Evolutionary conservation across 495 filamentous ascomycete species (phyloP).

Genomic region (Aspergillus homomorphus): DNA sequence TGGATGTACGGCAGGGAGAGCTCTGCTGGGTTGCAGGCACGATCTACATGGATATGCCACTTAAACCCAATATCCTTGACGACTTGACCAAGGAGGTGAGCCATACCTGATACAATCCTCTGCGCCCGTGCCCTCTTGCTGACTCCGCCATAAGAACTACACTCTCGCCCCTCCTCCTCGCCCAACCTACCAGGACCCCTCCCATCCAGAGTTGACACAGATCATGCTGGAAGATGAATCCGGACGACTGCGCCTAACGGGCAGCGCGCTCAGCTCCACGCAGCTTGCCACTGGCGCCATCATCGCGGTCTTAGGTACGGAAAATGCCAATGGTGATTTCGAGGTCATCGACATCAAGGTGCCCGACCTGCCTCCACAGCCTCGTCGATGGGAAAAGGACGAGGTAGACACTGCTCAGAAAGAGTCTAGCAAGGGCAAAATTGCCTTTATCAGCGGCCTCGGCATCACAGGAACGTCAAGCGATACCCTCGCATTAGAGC

Average conservation of each 20-base stretch:
- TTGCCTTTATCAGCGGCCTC: conserved; percentile 87
- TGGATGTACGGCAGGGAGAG: conserved; percentile 94
- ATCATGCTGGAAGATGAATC: conserved; percentile 95
- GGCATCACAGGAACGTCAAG: conserved; percentile 71
- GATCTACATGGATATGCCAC: conserved; percentile 92
- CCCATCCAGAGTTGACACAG: conserved; percentile 48
- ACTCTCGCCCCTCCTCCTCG: conserved; percentile 77
- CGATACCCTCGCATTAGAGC: conserved; percentile 67
- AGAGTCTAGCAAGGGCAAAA: conserved; percentile 55
- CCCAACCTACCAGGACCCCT: conserved; percentile 64
- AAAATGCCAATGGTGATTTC: conserved; percentile 87
- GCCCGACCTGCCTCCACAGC: conserved; percentile 79
- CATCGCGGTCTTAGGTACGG: conserved; percentile 86
- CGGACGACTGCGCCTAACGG: conserved; percentile 80
- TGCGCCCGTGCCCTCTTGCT: background rate
- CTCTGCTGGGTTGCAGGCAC: conserved; percentile 95
- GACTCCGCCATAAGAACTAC: conserved; percentile 60
- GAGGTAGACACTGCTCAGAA: conserved; percentile 36
- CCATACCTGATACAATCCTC: conserved; percentile 8
- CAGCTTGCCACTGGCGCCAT: conserved; percentile 88
- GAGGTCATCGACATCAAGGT: conserved; percentile 87
- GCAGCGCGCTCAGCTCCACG: conserved; percentile 57
- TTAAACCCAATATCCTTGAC: conserved; percentile 96
- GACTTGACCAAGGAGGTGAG: conserved; percentile 88
- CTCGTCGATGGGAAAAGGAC: conserved; percentile 68